Conservation (phyloP, 2,329 filamentous ascomycete species). For the Teratosphaeria nubilosa region DNA sequence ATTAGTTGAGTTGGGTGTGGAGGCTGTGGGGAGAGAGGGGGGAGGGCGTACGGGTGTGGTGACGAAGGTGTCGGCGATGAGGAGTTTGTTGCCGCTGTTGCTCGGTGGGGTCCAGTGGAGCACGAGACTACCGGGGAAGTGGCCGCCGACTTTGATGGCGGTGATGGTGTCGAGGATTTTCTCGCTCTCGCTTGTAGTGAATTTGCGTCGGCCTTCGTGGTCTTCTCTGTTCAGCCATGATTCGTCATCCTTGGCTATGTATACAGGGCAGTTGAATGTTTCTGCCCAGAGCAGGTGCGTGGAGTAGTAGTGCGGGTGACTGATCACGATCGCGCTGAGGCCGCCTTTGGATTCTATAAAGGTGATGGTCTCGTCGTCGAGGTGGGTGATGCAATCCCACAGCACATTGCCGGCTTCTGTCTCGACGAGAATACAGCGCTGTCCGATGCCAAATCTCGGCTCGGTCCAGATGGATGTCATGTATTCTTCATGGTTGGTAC, state of each 20-base stretch:
- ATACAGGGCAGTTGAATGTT: conserved; percentile 60
- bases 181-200: conserved; percentile 31
- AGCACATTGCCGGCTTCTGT: conserved; percentile 61
- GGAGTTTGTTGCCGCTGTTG: conserved; percentile 38
- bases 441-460: conserved; percentile 57
- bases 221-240: conserved; percentile 50
- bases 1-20: no score
- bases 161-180: conserved; percentile 41
- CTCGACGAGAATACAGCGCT: conserved; percentile 59
- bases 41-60: conserved; percentile 47
- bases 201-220: conserved; percentile 30
- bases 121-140: conserved; percentile 68
- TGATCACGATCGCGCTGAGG: conserved; percentile 53
- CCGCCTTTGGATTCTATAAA: conserved; percentile 54
- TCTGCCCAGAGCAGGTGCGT: conserved; percentile 65
- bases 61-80: conserved; percentile 68
- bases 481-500: conserved; percentile 35
- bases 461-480: conserved; percentile 37
- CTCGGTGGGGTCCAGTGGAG: conserved; percentile 43
- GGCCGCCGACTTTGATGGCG: conserved; percentile 63
- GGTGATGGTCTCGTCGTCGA: conserved; percentile 54
- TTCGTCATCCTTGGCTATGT: conserved; percentile 54
- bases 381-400: conserved; percentile 66
- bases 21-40: background rate
- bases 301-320: conserved; percentile 72